Base-by-base conservation (phyloP, 768 basidiomycete species). In the Pisolithus marmoratus region DNA sequence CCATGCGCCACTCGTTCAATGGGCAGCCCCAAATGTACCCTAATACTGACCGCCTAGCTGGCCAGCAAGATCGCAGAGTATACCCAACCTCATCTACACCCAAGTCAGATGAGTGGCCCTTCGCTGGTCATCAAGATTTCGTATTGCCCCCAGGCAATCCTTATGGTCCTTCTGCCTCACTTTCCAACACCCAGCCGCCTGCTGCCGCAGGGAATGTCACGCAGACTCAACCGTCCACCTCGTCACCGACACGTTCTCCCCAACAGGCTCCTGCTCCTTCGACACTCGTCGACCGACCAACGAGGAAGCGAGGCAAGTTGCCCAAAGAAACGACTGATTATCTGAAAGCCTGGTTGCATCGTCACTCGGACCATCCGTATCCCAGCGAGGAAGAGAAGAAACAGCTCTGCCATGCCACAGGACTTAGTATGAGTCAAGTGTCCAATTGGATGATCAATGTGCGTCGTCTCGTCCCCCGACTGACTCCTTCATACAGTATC, bases 361-460 rank as follows among this genome's bases (percentile, higher is more conserved):
- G 86, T 56, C 90, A 93, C 63, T 86, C 86, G 2, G 90, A 92
- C 65, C 90, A 92, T 60, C 90, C 90, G 23, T 93, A 93, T 66
- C 90, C 90, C 29, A 85, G 82, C 59, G 90, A 93, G 66, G 88
- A 91, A 55, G 90, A 92, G 76, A 93, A 93, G 72, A 91, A 91
- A 63, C 86, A 88, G 64, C 72, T 93, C 58, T 92, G 90, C 68
- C 81, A 86, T 60, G 86, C 87, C 38, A 93, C 90, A 1, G 88
- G 88, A 23, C 72, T 93, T 56, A 88, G 84, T 72, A 92, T 92
- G 88, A 82, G 78, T 69, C 90, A 93, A 68, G 88, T 92, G 1
- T 90, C 87, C 48, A 92, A 92, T 66, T 92, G 90, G 90, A 92
- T 92, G 90, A 92, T 92, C 63, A 92, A 92, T 60, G 90, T 81